Evolutionary conservation across 176 grass and related monocot genomes (phyloP).

Genomic region (Ampelocalamus luodianensis): DNA sequence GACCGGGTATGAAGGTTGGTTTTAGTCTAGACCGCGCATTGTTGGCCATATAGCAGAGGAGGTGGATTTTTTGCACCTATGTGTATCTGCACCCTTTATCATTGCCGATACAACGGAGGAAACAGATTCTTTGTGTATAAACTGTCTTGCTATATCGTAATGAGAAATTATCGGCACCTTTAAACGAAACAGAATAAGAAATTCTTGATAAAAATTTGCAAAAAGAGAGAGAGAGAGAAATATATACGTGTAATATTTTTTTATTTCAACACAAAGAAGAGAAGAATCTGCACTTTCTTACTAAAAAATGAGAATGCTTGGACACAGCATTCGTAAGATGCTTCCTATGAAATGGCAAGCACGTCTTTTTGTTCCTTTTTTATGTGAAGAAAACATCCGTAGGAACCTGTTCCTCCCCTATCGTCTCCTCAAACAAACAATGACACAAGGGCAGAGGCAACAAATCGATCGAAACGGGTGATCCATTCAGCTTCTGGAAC

Average conservation of each 20-base stretch:
- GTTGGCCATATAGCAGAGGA: neutral
- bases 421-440: neutral
- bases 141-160: neutral
- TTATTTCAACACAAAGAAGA: neutral
- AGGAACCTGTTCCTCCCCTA: neutral
- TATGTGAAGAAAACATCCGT: neutral
- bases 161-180: neutral
- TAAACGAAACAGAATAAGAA: too few relatives aligned
- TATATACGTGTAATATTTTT: neutral
- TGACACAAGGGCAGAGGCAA: neutral
- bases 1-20: neutral
- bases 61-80: too few relatives aligned
- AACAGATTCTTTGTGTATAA: neutral
- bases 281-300: neutral
- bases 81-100: too few relatives aligned
- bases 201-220: neutral
- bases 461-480: neutral
- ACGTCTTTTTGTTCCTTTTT: neutral
- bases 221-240: neutral
- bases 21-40: neutral
- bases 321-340: neutral
- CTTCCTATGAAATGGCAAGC: conserved; percentile 3
- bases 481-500: neutral
- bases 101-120: too few relatives aligned
- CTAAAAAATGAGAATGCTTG: conserved; percentile 1